Evolutionary conservation across 2,329 filamentous ascomycete genomes (phyloP).

Genomic region (Aspergillus ruber): DNA sequence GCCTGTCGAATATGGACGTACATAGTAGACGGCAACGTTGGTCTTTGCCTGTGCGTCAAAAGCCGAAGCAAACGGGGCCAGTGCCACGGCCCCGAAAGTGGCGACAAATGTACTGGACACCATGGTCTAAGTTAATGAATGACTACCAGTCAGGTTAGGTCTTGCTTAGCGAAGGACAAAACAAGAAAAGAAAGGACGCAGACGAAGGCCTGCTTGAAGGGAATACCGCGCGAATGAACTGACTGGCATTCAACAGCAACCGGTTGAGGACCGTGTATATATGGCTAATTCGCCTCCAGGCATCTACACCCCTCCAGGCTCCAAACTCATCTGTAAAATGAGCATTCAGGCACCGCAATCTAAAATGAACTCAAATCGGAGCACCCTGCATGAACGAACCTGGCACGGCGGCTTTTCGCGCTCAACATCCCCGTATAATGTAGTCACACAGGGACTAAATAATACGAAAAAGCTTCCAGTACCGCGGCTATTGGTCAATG

Average conservation of each 20-base stretch:
- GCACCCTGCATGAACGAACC: neutral
- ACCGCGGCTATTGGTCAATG: neutral
- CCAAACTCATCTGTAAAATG: neutral
- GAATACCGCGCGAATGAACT: slow-evolving; percentile 2
- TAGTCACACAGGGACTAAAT: neutral
- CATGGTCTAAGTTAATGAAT: slow-evolving; percentile 31
- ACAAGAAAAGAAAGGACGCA: slow-evolving; percentile 51
- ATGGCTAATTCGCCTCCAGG: neutral
- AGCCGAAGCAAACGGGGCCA: slow-evolving; percentile 29
- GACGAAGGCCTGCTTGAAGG: slow-evolving; percentile 35
- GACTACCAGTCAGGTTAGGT: slow-evolving; percentile 18
- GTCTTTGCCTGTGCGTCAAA: slow-evolving; percentile 38
- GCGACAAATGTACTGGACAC: slow-evolving; percentile 26
- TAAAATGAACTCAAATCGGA: neutral
- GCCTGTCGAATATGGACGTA: slow-evolving; percentile 15
- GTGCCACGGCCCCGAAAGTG: slow-evolving; percentile 26
- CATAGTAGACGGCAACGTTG: slow-evolving; percentile 51
- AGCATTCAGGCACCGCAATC: neutral
- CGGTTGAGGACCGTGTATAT: no score
- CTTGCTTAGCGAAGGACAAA: slow-evolving; percentile 12
- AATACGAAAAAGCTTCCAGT: neutral
- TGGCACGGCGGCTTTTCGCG: neutral
- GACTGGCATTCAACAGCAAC: neutral
- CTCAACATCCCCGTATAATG: neutral
- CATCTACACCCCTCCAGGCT: neutral